phyloP scores from a whole-genome alignment of 129 eudicot species.

The Silybum marianum region DNA sequence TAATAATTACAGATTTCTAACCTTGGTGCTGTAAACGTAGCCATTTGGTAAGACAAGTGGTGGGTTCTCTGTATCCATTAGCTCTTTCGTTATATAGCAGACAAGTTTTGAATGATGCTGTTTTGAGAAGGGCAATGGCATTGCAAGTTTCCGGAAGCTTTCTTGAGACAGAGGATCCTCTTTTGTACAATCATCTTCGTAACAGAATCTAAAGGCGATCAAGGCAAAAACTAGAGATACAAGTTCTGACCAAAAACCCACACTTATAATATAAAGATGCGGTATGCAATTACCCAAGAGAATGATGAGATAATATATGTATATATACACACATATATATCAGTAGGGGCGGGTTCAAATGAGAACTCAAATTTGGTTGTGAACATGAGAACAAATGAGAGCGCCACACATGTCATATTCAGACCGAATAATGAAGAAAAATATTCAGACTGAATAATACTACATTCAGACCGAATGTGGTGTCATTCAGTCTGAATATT shows the following conservation, averaged over 20 bases:
- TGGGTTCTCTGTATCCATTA: conserved; percentile 98
- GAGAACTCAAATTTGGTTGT: too few species aligned
- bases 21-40: conserved; percentile 98
- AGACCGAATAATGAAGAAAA: too few species aligned
- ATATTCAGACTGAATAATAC: too few species aligned
- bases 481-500: too few species aligned
- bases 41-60: conserved; percentile 97
- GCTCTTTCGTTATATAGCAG: conserved; percentile 89
- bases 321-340: too few species aligned
- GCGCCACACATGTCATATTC: too few species aligned
- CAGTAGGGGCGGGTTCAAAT: not conserved
- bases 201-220: conserved; percentile 74
- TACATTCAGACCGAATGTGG: too few species aligned
- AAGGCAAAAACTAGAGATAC: conserved; percentile 42
- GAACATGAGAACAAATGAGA: too few species aligned
- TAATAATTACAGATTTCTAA: conserved; percentile 16
- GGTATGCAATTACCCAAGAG: not conserved
- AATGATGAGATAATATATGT: not conserved
- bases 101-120: conserved; percentile 99
- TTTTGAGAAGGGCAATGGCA: conserved; percentile 87
- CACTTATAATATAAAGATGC: not conserved
- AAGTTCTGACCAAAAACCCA: not conserved
- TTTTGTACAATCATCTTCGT: conserved; percentile 84
- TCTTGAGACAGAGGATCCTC: conserved; percentile 97
- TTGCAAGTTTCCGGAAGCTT: conserved; percentile 84